Evolutionary conservation across 768 basidiomycete species (phyloP), one percentile per base, ranked within the genome.

Genomic region (Leccinellum luteum): DNA sequence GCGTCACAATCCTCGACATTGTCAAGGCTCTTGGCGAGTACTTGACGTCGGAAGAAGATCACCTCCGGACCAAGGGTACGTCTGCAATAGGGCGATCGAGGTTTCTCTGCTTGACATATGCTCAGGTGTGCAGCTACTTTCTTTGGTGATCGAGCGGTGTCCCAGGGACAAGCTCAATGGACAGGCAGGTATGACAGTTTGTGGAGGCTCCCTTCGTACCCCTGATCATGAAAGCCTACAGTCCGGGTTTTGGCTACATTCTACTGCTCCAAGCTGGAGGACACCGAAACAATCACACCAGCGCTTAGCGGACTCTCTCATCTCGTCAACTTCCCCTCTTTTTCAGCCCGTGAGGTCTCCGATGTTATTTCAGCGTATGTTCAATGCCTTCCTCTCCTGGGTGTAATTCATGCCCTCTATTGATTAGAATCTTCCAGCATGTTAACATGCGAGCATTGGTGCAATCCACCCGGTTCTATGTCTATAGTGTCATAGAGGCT

Each of bases 11-110:
- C 14, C 75, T 94, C 5, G 81, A 87, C 60, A 75, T 98, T 21
- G 92, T 98, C 34, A 94, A 92, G 68, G 85, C 86, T 25, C 81
- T 97, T 0, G 92, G 92, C 43, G 88, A 91, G 63, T 94, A 90
- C 66, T 77, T 99, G 14, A 95, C 92, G 0, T 86, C 92, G 2
- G 91, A 94, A 56, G 90, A 96, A 54, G 90, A 88, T 64, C 76
- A 79, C 4, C 72, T 89, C 12, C 81, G 96, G 28, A 82, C 83
- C 9, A 92, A 92, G 78, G 96, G 96, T 92, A 58, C 48, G 54
- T 49, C 58, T 44, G 45, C 34, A 25, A 23, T 35, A 32, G 19
- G 65, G 41, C 45, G 50, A 49, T 21, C 3, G 23, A 43, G 25
- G 23, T 49, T 27, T 51, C 9, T 52, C 41, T 28, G 52, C 60